Conservation (phyloP, 495 filamentous ascomycete genomes). For the Evernia prunastri region DNA sequence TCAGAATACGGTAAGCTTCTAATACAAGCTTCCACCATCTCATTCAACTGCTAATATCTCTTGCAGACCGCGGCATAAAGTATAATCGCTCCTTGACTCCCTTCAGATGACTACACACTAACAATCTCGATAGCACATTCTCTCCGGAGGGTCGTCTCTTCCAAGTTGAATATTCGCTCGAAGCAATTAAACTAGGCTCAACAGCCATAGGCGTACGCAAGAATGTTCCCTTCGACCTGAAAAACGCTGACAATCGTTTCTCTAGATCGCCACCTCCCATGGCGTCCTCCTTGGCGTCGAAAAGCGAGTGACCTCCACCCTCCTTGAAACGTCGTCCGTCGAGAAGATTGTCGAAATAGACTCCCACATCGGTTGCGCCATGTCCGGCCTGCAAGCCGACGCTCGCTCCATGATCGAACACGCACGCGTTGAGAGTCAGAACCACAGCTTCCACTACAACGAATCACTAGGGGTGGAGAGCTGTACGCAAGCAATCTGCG, state of each 20-base stretch:
- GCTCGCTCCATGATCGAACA: slow-evolving; percentile 95
- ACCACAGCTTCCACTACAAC: slow-evolving; percentile 94
- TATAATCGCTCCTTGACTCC: slow-evolving; percentile 39
- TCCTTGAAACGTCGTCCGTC: slow-evolving; percentile 93
- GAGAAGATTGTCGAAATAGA: slow-evolving; percentile 99
- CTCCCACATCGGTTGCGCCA: slow-evolving; percentile 95
- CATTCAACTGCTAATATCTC: slow-evolving; percentile 26
- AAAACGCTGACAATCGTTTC: slow-evolving; percentile 10
- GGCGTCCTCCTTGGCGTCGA: slow-evolving; percentile 96
- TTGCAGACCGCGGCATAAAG: slow-evolving; percentile 96
- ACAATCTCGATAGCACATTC: slow-evolving; percentile 69
- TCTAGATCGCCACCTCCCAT: slow-evolving; percentile 76
- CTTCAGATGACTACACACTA: slow-evolving; percentile 11
- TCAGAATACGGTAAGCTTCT: slow-evolving; percentile 85
- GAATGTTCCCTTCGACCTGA: slow-evolving; percentile 11
- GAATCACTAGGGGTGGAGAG: slow-evolving; percentile 90
- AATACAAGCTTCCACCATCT: slow-evolving; percentile 32
- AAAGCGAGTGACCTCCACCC: slow-evolving; percentile 95
- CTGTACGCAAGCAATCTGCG: slow-evolving; percentile 97
- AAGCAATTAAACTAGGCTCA: slow-evolving; percentile 98
- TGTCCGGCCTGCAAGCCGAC: slow-evolving; percentile 95
- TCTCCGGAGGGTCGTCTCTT: slow-evolving; percentile 99
- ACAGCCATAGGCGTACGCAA: slow-evolving; percentile 85
- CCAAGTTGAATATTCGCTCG: slow-evolving; percentile 99
- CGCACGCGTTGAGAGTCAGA: slow-evolving; percentile 93